Evolutionary conservation across 2,329 filamentous ascomycete species (phyloP).

Genomic region (Colletotrichum nymphaeae): DNA sequence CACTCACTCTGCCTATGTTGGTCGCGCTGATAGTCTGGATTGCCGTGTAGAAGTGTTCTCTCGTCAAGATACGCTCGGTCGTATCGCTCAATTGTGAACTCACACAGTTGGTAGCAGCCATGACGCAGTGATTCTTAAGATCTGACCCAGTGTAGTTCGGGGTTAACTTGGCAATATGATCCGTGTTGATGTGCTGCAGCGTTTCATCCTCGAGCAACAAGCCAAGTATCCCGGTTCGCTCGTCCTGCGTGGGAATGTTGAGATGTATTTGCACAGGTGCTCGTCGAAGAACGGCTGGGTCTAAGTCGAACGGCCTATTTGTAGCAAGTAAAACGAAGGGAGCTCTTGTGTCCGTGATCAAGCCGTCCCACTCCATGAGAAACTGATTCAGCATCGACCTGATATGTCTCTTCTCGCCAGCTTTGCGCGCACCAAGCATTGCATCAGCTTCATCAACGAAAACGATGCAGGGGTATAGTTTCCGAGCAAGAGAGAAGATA

Average conservation of each 20-base stretch:
- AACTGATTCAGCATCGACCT: slow-evolving; percentile 41
- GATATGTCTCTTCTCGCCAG: slow-evolving; percentile 15
- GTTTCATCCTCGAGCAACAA: not conserved
- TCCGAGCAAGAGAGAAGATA: slow-evolving; percentile 40
- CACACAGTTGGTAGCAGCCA: slow-evolving; percentile 60
- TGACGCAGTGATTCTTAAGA: slow-evolving; percentile 61
- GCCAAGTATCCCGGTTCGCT: not conserved
- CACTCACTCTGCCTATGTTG: not conserved
- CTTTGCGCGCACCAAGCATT: slow-evolving; percentile 32
- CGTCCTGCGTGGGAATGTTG: not conserved
- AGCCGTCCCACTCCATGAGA: slow-evolving; percentile 42
- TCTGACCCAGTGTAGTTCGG: slow-evolving; percentile 63
- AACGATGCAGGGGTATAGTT: slow-evolving; percentile 42
- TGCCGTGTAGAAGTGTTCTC: not conserved
- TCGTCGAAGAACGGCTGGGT: slow-evolving; percentile 36
- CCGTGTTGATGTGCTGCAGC: not conserved
- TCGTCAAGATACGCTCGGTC: not conserved
- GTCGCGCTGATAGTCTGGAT: not conserved
- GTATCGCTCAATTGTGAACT: not conserved
- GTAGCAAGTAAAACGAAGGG: slow-evolving; percentile 44
- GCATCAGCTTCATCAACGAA: slow-evolving; percentile 44
- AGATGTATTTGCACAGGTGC: not conserved
- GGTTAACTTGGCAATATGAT: slow-evolving; percentile 52
- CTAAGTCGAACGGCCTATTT: slow-evolving; percentile 44
- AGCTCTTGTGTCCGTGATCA: slow-evolving; percentile 7